These are phyloP conservation scores for Kitagawia praeruptora DNA, from an alignment of 129 eudicot genomes.

Conservation along the genomic window DNA sequence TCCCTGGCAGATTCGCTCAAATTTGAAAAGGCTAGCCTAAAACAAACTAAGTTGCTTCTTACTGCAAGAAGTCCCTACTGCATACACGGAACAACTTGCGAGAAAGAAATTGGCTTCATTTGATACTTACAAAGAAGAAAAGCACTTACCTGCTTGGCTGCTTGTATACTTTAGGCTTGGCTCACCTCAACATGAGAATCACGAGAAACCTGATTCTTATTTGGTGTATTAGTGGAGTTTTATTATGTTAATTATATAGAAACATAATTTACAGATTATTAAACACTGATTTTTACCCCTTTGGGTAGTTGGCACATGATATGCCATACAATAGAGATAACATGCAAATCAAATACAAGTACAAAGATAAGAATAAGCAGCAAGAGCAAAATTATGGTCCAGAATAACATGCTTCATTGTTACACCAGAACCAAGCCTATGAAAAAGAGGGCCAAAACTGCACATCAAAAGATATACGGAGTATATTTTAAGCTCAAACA, in stretches of 20 bases:
- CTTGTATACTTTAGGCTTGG: not conserved
- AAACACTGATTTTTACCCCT: not conserved
- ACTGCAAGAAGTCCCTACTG: not conserved
- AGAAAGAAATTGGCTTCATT: not conserved
- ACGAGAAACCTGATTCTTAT: not conserved
- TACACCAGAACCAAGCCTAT: not conserved
- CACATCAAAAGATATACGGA: not conserved
- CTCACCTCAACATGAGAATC: not conserved
- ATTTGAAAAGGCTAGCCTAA: not conserved
- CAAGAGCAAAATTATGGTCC: not conserved
- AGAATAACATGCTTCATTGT: constrained; percentile 5
- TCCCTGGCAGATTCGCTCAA: not conserved
- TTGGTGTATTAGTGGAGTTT: not conserved
- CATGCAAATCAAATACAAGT: not conserved
- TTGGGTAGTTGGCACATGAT: not conserved
- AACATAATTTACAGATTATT: not conserved
- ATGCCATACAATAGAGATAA: not conserved
- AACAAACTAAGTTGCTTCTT: not conserved
- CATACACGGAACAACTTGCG: not conserved
- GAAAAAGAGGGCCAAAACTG: not conserved
- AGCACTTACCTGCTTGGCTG: not conserved
- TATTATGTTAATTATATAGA: not conserved
- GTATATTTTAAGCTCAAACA: not conserved
- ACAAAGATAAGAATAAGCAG: not conserved
- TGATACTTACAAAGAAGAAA: not conserved